Evolutionary conservation across 495 filamentous ascomycete genomes (phyloP).

Genomic region (Aspergillus ostianus): DNA sequence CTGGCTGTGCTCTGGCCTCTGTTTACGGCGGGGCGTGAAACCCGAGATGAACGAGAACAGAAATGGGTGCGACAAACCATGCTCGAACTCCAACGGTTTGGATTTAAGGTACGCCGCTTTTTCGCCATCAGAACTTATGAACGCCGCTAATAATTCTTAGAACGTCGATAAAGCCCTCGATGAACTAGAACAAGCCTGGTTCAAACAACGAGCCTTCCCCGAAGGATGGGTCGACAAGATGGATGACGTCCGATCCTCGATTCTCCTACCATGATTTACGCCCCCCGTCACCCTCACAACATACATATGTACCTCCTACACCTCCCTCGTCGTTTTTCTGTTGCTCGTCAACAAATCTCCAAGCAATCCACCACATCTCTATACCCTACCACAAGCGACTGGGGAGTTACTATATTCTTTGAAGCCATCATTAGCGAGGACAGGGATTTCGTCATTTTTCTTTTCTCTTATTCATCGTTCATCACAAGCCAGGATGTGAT

Average conservation of each 20-base stretch:
- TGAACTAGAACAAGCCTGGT: conserved; percentile 35
- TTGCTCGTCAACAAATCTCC: not conserved
- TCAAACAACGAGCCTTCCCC: conserved; percentile 38
- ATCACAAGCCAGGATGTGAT: not conserved
- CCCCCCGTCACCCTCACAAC: not conserved
- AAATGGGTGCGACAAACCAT: conserved; percentile 37
- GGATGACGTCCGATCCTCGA: conserved; percentile 38
- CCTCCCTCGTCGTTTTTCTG: not conserved
- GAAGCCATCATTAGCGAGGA: conserved; percentile 6
- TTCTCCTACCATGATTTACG: conserved; percentile 27
- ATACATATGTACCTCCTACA: not conserved
- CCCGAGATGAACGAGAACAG: conserved; percentile 33
- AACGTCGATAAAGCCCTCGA: conserved; percentile 41
- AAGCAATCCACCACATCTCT: not conserved
- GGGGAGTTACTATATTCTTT: not conserved
- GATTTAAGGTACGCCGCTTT: conserved; percentile 30
- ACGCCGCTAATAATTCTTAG: conserved; percentile 4
- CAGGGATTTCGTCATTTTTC: conserved; percentile 1
- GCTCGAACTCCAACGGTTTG: conserved; percentile 35
- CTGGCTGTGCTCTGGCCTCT: conserved; percentile 40
- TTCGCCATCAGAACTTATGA: not conserved
- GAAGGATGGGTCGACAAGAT: conserved; percentile 40
- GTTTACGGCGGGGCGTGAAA: conserved; percentile 40
- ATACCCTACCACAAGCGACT: not conserved
- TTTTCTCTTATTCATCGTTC: not conserved